Evolutionary conservation across 441 rosid genomes (phyloP).

Genomic region (Dalechampia spathulata): DNA sequence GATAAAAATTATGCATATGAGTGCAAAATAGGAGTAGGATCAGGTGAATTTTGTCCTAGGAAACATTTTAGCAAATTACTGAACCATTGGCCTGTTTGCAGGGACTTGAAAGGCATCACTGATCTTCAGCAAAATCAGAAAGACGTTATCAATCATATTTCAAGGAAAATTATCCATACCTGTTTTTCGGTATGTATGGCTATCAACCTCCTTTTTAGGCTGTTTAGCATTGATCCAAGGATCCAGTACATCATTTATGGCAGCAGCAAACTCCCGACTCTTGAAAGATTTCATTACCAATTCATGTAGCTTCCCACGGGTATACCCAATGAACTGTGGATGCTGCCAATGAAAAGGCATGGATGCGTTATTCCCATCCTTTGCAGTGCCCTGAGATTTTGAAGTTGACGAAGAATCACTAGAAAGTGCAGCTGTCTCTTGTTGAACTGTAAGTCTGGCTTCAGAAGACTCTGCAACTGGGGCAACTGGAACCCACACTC

Average conservation of each 20-base stretch:
- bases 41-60: not conserved
- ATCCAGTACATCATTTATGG: conserved; percentile 94
- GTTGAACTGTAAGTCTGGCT: conserved; percentile 27
- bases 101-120: not conserved
- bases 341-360: conserved; percentile 58
- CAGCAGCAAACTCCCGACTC: conserved; percentile 96
- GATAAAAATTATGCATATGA: not conserved
- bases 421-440: conserved; percentile 26
- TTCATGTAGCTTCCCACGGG: conserved; percentile 92
- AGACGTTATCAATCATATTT: not conserved
- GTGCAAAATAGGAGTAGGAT: not conserved
- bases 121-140: not conserved
- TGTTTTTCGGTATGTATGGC: conserved; percentile 67
- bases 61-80: not conserved
- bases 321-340: conserved; percentile 94
- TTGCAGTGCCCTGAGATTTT: conserved; percentile 25
- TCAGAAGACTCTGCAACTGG: conserved; percentile 40
- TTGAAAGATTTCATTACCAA: conserved; percentile 96
- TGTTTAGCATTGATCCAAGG: conserved; percentile 95
- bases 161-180: conserved; percentile 35
- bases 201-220: conserved; percentile 87
- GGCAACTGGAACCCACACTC: conserved; percentile 82
- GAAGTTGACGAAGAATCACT: conserved; percentile 36
- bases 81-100: not conserved
- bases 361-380: conserved; percentile 23